Base-by-base conservation (phyloP, 257 asterid genomes). In the Plantago major region DNA sequence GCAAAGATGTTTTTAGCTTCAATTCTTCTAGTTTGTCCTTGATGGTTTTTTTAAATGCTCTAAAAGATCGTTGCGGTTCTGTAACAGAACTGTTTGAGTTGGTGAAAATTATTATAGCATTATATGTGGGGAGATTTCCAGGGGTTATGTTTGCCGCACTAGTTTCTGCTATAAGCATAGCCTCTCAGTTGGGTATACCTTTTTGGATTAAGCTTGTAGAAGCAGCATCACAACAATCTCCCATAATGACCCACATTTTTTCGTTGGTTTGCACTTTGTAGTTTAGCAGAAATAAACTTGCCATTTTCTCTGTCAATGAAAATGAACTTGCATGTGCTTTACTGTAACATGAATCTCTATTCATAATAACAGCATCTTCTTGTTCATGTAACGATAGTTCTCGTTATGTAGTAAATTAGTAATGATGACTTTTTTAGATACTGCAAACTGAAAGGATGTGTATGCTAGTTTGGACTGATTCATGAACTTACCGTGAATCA, bases 401-500 rank as follows among this genome's bases (percentile, higher is more conserved):
- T 33, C 8, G 40, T 22, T 7, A n/a, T n/a, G n/a, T n/a, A n/a
- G 40, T 7, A 33, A n/a, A n/a, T n/a, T 33, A 7, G 40, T 5
- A 33, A 33, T 33, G 40, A 33, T 33, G 40, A 33, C 40, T 33
- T 7, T 33, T 33, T 33, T 38, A 62, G 65, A 46, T 19, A 17
- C 61, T 43, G 63, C 60, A 65, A 51, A 58, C 62, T 7, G 44
- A 40, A 17, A 59, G 15, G 11, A 19, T 49, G 57, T 33, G 40
- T 33, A 16, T 40, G 19, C 9, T 55, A 28, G 9, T 73, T 44
- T 62, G 46, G 53, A 48, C 66, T 54, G 62, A 66, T 46, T 72
- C 42, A 28, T 52, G 63, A 54, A 58, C 49, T 59, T 77, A 48
- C 47, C 43, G 22, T 59, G 33, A 52, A 66, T 54, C 71, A 92